Base-by-base conservation (phyloP, 2,329 filamentous ascomycete genomes). In the Monosporascus sp. region DNA sequence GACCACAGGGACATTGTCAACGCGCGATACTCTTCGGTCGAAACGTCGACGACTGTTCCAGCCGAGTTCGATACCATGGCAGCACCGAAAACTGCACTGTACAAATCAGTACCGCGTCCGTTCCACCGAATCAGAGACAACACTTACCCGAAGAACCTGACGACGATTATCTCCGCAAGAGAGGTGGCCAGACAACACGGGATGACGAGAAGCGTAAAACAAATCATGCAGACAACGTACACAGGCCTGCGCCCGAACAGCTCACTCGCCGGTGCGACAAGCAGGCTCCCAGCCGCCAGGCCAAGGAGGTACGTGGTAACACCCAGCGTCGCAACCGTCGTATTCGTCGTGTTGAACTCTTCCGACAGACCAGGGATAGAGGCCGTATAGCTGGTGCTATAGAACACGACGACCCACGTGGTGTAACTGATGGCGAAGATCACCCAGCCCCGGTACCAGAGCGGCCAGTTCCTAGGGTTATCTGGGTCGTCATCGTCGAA, bases 51-150 rank as follows among this genome's bases (percentile, higher is more conserved):
- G 11, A 96, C 81, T 7, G 86, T 90, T 2, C 91, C 92, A 0
- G 91, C 90, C 1, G 87, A 83, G 65, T 95, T 96, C 14, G 85
- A 83, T 25, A 96, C 85, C 82, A 95, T 88, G 43, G 88, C 89
- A 6, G 89, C 82, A 3, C 89, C 88, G 50, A 86, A 89, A 52
- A 90, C 70, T 7, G 86, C 87, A 31, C 75, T 72, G 37, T 31
- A 36, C 6, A 53, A 22, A 59, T 70, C 65, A 49, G 68, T 63
- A 57, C 63, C 62, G 24, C 53, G 22, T 67, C 67, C 31, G 65
- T 18, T 35, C 9, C 11, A 35, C 9, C 11, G 11, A 11, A 35
- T 35, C 31, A 14, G 31, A 5, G 9, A 35, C 31, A 38, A 7
- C 38, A 69, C 77, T 55, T 69, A 82, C 79, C 84, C 86, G 58